Base-by-base conservation (phyloP, 768 basidiomycete genomes). In the Tylopilus cervinicoccineus region DNA sequence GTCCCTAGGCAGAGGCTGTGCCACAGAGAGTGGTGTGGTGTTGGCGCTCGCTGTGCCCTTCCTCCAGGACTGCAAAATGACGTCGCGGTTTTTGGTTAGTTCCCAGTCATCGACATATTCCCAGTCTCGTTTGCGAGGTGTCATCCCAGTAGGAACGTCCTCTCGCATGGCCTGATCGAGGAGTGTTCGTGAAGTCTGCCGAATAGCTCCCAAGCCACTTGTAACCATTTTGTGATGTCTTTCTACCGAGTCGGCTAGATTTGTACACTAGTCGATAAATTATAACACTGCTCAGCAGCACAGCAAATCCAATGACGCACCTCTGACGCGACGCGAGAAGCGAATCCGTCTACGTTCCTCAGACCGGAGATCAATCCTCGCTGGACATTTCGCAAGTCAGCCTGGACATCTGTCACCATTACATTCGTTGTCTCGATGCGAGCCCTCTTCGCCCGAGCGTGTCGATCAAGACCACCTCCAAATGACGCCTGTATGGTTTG, bases 121-220 rank as follows among this genome's bases (percentile, higher is more conserved):
- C 81, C 86, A 86, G 26, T 68, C 65, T 27, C 86, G 82, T 71
- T 88, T 91, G 38, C 79, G 80, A 29, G 91, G 91, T 4, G 90
- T 93, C 45, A 69, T 68, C 6, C 90, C 90, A 13, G 84, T 88
- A 2, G 86, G 69, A 19, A 69, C 61, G 58, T 92, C 90, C 46
- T 81, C 79, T 47, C 70, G 76, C 8, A 77, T 71, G 9, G 83
- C 88, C 47, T 81, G 72, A 24, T 81, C 76, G 7, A 74, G 61
- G 19, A 91, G 67, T 13, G 71, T 66, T 26, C 75, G 70, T 3
- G 76, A 76, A 2, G 77, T 76, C 19, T 74, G 69, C 37, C 77
- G 76, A 19, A 87, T 63, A 5, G 71, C 63, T 5, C 72, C 59
- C 6, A 92, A 62, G 26, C 78, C 72, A 11, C 65, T 64, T 10